Conservation (phyloP, 306 rosid genomes). For the Sophora flavescens region DNA sequence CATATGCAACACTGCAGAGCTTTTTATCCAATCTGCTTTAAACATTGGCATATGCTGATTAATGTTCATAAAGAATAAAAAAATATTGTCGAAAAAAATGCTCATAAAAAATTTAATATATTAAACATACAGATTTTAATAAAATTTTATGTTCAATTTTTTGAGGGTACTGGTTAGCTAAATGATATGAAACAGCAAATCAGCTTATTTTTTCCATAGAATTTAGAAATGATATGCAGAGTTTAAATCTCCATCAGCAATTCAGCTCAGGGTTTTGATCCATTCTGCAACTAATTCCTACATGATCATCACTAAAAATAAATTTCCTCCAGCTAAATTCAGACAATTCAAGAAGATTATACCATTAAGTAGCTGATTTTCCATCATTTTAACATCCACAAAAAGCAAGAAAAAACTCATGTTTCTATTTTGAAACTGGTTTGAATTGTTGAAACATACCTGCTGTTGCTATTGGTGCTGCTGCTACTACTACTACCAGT, state of each 20-base stretch:
- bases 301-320: neutral
- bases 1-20: neutral
- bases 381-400: neutral
- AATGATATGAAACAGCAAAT: neutral
- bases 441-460: constrained; percentile 52
- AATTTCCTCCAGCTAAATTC: neutral
- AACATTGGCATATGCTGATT: neutral
- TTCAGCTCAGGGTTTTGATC: neutral
- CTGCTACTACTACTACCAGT: constrained; percentile 56
- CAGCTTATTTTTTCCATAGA: neutral
- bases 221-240: neutral
- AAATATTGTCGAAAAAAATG: too few species aligned
- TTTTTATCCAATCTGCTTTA: neutral
- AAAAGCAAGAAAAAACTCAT: neutral
- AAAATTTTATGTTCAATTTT: too few species aligned
- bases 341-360: neutral
- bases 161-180: too few species aligned
- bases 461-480: constrained; percentile 57
- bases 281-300: neutral
- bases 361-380: neutral
- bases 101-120: too few species aligned
- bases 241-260: constrained; percentile 19
- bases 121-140: too few species aligned
- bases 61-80: too few species aligned
- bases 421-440: neutral